These are phyloP conservation scores for Mortierella sp. DNA, from an alignment of 371 early-diverging fungal genomes.

Conservation along the genomic window DNA sequence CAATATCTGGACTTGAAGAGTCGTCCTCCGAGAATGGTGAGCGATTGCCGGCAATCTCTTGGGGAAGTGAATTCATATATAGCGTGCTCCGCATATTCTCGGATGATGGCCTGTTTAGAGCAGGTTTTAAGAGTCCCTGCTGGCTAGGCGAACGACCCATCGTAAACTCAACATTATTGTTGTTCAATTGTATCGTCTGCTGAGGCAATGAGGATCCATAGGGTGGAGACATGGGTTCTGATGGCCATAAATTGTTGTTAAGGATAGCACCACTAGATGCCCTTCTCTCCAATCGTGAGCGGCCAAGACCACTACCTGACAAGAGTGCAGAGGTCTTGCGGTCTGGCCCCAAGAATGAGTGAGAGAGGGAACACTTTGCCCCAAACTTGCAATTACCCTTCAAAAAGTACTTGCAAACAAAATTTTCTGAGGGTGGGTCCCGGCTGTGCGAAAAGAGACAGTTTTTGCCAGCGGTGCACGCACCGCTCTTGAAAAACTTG, in stretches of 20 bases:
- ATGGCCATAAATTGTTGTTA: conserved; percentile 42
- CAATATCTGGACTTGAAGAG: not conserved
- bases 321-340: conserved; percentile 49
- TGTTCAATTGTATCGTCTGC: conserved; percentile 28
- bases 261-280: conserved; percentile 48
- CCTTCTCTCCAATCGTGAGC: conserved; percentile 32
- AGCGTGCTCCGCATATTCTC: conserved; percentile 16
- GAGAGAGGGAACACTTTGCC: conserved; percentile 80
- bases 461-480: conserved; percentile 82
- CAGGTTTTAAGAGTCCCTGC: conserved; percentile 21
- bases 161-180: conserved; percentile 40
- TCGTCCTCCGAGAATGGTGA: conserved; percentile 42
- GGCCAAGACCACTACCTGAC: conserved; percentile 21
- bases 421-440: conserved; percentile 67
- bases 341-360: conserved; percentile 56
- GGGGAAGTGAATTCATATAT: conserved; percentile 4
- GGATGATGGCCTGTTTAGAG: conserved; percentile 12
- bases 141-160: conserved; percentile 34
- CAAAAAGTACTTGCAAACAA: conserved; percentile 81
- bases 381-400: conserved; percentile 90
- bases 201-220: conserved; percentile 37
- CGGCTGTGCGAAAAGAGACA: conserved; percentile 84
- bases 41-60: not conserved
- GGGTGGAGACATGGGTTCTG: conserved; percentile 51
- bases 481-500: conserved; percentile 85